Conservation (phyloP, 371 early-diverging fungal genomes). For the Mortierella sp. region DNA sequence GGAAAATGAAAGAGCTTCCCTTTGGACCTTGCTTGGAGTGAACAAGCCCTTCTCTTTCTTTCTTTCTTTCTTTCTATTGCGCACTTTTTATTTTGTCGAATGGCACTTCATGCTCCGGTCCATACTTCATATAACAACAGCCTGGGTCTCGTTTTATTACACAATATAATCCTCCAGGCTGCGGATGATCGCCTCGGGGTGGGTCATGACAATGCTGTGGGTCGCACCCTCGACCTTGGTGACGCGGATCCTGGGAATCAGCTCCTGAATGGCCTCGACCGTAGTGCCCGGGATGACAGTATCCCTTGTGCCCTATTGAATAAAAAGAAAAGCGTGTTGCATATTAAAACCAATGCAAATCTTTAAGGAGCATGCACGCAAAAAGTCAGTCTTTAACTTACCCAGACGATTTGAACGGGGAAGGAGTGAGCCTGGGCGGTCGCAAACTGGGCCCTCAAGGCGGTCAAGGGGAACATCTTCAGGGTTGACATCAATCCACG, state of each 20-base stretch:
- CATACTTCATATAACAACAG: neutral
- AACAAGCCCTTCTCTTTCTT: neutral
- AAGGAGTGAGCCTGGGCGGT: constrained; percentile 22
- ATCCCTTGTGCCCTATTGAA: constrained; percentile 43
- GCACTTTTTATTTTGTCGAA: neutral
- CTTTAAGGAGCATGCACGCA: neutral
- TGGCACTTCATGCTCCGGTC: neutral
- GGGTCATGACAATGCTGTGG: constrained; percentile 52
- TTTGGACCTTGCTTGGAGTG: too few relatives aligned
- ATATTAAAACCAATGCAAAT: neutral
- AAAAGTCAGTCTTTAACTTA: neutral
- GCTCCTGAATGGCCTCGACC: constrained; percentile 24
- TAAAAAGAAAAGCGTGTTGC: neutral
- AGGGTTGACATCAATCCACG: constrained; percentile 58
- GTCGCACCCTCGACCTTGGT: constrained; percentile 48
- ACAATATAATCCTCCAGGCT: constrained; percentile 33
- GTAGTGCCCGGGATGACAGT: constrained; percentile 47
- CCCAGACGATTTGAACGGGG: constrained; percentile 53
- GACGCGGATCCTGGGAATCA: constrained; percentile 45
- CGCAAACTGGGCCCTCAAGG: constrained; percentile 21
- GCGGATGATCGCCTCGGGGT: constrained; percentile 31
- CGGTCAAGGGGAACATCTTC: constrained; percentile 39
- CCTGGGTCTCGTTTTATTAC: constrained; percentile 1
- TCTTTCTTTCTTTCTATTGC: neutral
- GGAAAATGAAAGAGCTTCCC: neutral